phyloP scores from a whole-genome alignment of 352 stramenopile genomes.

The Thalassiosira livingstoniorum region DNA sequence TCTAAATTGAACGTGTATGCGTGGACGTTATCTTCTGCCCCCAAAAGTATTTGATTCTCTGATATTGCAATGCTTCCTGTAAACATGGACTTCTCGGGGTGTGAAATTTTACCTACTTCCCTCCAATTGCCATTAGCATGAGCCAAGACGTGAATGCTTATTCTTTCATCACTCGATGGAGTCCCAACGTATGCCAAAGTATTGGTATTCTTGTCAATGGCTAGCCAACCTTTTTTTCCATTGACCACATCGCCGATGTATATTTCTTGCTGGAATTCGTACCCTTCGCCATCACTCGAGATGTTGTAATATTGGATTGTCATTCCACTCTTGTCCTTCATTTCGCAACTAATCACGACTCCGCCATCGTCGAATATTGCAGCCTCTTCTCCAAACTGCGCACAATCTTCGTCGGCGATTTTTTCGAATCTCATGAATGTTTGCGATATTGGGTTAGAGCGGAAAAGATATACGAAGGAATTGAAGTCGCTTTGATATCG shows the following conservation, averaged over 20 bases:
- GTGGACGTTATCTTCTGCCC: not conserved
- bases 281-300: not conserved
- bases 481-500: not conserved
- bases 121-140: not conserved
- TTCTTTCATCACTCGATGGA: not conserved
- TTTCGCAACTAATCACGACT: not conserved
- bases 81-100: not conserved
- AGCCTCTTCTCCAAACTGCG: not conserved
- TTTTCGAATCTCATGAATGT: not conserved
- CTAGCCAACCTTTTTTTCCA: too few relatives aligned
- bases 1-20: not conserved
- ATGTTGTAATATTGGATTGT: not conserved
- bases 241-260: too few relatives aligned
- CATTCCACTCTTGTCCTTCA: not conserved
- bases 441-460: not conserved
- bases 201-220: not conserved
- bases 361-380: not conserved
- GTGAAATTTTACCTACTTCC: not conserved
- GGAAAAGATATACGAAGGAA: not conserved
- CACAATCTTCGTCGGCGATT: not conserved
- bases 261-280: not conserved
- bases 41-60: not conserved
- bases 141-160: not conserved
- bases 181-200: not conserved
- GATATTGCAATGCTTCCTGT: not conserved